Percentiles rank a stretch among this genome's conserved stretches.
phyloP scores from a whole-genome alignment of 225 moss, liverwort and hornwort genomes.

The Straminergon stramineum region DNA sequence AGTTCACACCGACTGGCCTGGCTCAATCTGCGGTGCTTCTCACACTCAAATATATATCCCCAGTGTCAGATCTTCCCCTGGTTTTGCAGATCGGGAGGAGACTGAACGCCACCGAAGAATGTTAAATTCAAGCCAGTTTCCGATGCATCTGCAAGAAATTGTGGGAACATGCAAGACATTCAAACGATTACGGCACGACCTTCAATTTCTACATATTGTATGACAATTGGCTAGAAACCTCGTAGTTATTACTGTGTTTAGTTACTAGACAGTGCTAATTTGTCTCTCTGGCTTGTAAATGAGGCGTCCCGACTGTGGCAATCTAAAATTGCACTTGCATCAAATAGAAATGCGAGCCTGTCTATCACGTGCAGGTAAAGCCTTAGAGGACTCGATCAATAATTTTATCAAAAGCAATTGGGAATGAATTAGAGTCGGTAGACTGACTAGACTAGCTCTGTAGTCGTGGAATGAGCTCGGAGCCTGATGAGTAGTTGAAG shows the following conservation, averaged over 20 bases:
- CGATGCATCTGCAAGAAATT: not conserved
- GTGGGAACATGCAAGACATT: not conserved
- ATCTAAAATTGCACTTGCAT: not conserved
- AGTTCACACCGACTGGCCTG: not conserved
- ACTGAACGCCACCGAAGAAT: not conserved
- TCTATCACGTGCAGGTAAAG: not conserved
- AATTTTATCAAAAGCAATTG: not conserved
- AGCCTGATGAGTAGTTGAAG: not conserved
- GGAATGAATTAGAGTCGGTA: not conserved
- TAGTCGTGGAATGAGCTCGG: not conserved
- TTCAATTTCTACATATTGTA: no score
- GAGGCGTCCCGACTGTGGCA: not conserved
- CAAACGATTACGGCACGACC: no score
- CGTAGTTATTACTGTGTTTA: not conserved
- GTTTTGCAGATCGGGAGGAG: not conserved
- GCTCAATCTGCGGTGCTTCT: not conserved
- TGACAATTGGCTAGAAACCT: not conserved
- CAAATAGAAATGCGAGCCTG: no score
- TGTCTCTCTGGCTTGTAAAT: not conserved
- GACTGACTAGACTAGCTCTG: not conserved
- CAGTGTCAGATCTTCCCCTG: not conserved
- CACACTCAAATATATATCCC: not conserved
- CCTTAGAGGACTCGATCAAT: not conserved
- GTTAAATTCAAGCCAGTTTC: not conserved
- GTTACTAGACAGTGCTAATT: not conserved